These are phyloP conservation scores for Vicia sativa DNA, from an alignment of 306 rosid species.

Conservation along the genomic window DNA sequence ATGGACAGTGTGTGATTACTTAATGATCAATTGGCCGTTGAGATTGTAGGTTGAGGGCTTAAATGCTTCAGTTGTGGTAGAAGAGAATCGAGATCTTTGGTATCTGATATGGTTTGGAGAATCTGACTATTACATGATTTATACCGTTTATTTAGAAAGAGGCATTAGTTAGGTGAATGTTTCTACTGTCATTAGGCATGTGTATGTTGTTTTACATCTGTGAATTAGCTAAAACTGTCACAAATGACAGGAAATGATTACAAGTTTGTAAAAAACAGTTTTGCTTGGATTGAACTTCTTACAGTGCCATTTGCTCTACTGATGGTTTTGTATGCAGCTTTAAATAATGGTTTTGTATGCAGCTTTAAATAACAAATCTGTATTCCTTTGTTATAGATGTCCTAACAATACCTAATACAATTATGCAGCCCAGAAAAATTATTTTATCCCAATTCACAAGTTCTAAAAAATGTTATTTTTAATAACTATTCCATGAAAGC, in stretches of 20 bases:
- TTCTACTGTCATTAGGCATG: constrained; percentile 16
- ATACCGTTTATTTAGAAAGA: not conserved
- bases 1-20: constrained; percentile 34
- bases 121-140: constrained; percentile 15
- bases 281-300: constrained; percentile 11
- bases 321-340: not conserved
- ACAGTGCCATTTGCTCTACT: constrained; percentile 10
- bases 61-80: constrained; percentile 30
- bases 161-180: constrained; percentile 18
- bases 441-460: too few species aligned
- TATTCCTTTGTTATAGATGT: not conserved
- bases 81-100: constrained; percentile 15
- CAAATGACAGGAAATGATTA: constrained; percentile 21
- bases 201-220: constrained; percentile 32
- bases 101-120: constrained; percentile 2
- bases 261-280: constrained; percentile 22
- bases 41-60: constrained; percentile 23
- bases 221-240: constrained; percentile 33
- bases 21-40: constrained; percentile 15
- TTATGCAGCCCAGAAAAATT: too few species aligned
- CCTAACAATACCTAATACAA: too few species aligned
- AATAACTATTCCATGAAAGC: too few species aligned
- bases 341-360: not conserved
- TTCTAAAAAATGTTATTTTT: too few species aligned
- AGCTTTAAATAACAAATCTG: constrained; percentile 2